Conservation (phyloP, 257 asterid genomes). For the Solanum raphanifolium region DNA sequence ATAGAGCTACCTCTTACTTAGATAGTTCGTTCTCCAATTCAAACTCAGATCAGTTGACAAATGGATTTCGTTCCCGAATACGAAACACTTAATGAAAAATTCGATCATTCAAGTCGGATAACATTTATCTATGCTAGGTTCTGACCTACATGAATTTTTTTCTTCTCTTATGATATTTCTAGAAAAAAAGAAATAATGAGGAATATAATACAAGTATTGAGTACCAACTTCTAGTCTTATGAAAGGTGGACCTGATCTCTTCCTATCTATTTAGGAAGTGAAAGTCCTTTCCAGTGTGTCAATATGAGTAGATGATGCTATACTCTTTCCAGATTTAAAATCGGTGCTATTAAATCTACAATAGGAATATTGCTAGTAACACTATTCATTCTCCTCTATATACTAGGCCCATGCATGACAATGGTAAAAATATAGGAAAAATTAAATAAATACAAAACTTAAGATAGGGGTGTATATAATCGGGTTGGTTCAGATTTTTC, state of each 20-base stretch:
- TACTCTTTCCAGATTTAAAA: too few species aligned
- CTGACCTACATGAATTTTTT: too few species aligned
- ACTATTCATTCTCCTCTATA: not conserved
- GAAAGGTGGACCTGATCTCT: not conserved
- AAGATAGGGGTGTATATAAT: not conserved
- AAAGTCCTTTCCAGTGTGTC: not conserved
- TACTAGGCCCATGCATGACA: not conserved
- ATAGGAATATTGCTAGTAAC: too few species aligned
- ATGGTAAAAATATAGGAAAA: not conserved
- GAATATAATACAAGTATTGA: not conserved
- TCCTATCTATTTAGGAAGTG: not conserved
- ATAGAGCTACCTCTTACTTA: not conserved
- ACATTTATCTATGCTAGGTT: not conserved
- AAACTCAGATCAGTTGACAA: too few species aligned
- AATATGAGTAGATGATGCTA: not conserved
- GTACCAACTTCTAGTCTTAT: not conserved
- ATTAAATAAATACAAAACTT: not conserved
- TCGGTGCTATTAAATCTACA: not conserved
- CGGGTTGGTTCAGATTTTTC: rapidly evolving
- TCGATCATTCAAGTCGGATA: not conserved
- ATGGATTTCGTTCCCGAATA: too few species aligned
- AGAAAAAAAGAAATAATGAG: not conserved
- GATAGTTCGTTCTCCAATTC: too few species aligned
- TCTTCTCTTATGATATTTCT: too few species aligned
- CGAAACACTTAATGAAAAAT: not conserved